These are phyloP conservation scores for Sphaerobolus stellatus DNA, from an alignment of 1,284 basidiomycete genomes.

Conservation along the genomic window DNA sequence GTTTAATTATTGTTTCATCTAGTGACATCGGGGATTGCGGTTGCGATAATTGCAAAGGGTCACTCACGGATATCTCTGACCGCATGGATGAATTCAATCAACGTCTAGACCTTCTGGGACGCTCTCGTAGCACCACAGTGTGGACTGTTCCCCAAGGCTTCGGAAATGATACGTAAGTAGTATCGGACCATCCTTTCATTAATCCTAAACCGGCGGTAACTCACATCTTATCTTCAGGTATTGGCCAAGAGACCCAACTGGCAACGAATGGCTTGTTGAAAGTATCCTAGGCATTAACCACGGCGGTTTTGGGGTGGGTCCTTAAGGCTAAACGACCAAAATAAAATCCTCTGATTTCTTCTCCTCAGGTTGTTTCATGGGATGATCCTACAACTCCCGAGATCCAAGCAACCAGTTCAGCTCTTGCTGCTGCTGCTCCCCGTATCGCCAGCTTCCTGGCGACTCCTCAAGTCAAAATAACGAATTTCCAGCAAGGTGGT, in stretches of 20 bases:
- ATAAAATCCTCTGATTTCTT: background rate
- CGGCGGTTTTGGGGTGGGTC: conserved; percentile 53
- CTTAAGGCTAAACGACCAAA: background rate
- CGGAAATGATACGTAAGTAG: conserved; percentile 55
- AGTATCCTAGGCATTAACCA: conserved; percentile 68
- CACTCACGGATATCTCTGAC: conserved; percentile 60
- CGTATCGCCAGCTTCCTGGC: conserved; percentile 42
- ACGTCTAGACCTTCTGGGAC: conserved; percentile 57
- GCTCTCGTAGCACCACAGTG: conserved; percentile 60
- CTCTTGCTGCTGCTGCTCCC: conserved; percentile 47
- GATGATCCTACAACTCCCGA: conserved; percentile 59
- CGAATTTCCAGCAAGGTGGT: conserved; percentile 28
- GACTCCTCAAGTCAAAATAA: conserved; percentile 28
- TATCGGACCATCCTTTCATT: background rate
- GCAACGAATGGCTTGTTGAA: conserved; percentile 65
- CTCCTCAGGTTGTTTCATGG: conserved; percentile 66
- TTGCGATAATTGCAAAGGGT: conserved; percentile 48
- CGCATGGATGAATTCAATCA: conserved; percentile 63
- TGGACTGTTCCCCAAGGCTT: conserved; percentile 81
- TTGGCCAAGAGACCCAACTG: conserved; percentile 65
- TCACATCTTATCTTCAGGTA: no score
- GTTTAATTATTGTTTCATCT: background rate
- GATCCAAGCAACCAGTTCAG: conserved; percentile 57
- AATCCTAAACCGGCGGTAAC: no score
- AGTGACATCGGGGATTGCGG: conserved; percentile 68